These are phyloP conservation scores for Hemisphaericaspora nanyangensis DNA, from an alignment of 805 yeast species.

Conservation along the genomic window DNA sequence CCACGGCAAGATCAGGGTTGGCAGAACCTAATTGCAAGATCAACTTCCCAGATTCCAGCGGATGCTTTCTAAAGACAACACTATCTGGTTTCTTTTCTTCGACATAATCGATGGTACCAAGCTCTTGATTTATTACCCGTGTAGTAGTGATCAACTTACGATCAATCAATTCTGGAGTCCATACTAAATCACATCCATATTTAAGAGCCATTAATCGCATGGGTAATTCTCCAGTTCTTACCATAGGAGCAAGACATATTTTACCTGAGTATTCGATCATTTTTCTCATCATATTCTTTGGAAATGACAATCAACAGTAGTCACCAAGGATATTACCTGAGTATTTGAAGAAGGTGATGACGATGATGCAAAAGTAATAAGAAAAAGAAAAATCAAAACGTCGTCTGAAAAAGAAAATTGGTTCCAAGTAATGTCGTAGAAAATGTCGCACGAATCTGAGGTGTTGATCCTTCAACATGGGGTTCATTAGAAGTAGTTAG, in stretches of 20 bases:
- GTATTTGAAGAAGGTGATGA: no score
- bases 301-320: no score
- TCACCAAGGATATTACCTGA: no score
- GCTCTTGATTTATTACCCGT: conserved; percentile 53
- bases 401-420: no score
- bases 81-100: conserved; percentile 26
- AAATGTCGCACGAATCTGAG: no score
- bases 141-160: conserved; percentile 71
- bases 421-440: no score
- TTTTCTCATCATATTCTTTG: not conserved
- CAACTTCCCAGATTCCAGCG: conserved; percentile 49
- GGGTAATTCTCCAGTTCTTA: conserved; percentile 92
- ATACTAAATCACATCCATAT: conserved; percentile 90
- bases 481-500: no score
- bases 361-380: no score
- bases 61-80: conserved; percentile 71
- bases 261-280: conserved; percentile 75
- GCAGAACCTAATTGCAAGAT: conserved; percentile 93
- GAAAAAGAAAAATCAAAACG: no score
- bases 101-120: conserved; percentile 61
- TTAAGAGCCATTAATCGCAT: conserved; percentile 74
- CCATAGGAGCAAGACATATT: conserved; percentile 93
- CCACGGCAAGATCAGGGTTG: conserved; percentile 76
- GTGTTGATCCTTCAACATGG: no score
- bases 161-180: conserved; percentile 93